These are phyloP conservation scores for Sporothrix globosa DNA, from an alignment of 2,329 filamentous ascomycete genomes.

Conservation along the genomic window DNA sequence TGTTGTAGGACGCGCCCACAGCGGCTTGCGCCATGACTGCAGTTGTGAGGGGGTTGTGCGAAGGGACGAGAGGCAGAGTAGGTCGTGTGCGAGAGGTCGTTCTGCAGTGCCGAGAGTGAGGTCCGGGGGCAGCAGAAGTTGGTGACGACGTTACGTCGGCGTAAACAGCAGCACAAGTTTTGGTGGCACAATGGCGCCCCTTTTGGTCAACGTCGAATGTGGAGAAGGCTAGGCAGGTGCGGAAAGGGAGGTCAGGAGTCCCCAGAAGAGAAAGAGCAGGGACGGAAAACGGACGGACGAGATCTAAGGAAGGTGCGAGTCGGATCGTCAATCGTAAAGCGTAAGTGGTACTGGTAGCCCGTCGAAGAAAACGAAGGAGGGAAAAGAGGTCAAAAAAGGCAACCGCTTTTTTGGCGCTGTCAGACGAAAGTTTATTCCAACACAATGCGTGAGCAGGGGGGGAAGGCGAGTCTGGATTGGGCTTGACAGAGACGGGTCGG, in stretches of 20 bases:
- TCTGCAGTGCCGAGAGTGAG: neutral
- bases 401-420: constrained; percentile 5
- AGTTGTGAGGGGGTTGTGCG: constrained; percentile 20
- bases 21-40: constrained; percentile 74
- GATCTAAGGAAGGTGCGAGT: constrained; percentile 8
- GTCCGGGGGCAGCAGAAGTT: neutral
- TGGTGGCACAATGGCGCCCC: constrained; percentile 24
- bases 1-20: constrained; percentile 85
- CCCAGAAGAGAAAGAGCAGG: neutral
- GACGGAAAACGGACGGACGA: neutral
- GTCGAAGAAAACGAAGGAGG: neutral
- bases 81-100: neutral
- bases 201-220: constrained; percentile 17
- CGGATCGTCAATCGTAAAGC: neutral
- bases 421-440: constrained; percentile 19
- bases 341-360: neutral
- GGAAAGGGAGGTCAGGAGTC: neutral
- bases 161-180: constrained; percentile 10
- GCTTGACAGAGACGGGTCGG: too few species aligned
- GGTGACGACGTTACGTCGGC: neutral
- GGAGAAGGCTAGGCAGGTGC: constrained; percentile 17
- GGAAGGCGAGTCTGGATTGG: constrained; percentile 21
- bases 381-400: constrained; percentile 17
- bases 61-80: neutral
- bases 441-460: constrained; percentile 23